Conservation (phyloP, 2,329 filamentous ascomycete genomes). For the Fusarium pseudoanthophilum region DNA sequence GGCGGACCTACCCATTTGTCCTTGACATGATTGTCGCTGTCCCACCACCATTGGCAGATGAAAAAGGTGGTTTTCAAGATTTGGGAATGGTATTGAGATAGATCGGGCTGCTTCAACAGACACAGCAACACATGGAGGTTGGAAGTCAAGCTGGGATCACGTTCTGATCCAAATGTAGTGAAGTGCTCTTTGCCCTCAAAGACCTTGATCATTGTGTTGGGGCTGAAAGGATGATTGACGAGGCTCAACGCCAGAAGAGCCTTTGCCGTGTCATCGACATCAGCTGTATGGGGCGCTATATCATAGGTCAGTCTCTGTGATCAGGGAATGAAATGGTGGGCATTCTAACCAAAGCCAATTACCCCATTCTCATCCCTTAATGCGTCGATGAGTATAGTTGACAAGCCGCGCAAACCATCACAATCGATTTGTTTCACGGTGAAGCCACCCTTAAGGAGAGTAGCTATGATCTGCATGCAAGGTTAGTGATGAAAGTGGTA, state of each 20-base stretch:
- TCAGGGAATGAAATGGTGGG: rapidly evolving
- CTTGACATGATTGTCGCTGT: background rate
- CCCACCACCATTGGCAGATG: background rate
- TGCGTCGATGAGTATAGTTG: rapidly evolving
- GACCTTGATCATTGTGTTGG: background rate
- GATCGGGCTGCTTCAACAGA: background rate
- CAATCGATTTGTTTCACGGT: background rate
- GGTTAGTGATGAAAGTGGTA: too few relatives aligned
- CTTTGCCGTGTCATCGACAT: slow-evolving; percentile 1
- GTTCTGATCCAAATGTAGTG: background rate
- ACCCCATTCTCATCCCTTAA: background rate
- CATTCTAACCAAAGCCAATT: background rate
- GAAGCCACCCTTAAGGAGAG: background rate
- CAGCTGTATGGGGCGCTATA: background rate
- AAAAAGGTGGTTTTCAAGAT: background rate
- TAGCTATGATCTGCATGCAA: background rate
- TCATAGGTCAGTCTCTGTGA: rapidly evolving
- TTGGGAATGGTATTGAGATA: background rate
- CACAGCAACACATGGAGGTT: background rate
- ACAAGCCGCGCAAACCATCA: background rate
- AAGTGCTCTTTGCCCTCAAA: background rate
- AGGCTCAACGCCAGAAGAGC: background rate
- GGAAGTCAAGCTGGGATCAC: slow-evolving; percentile 1
- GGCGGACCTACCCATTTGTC: background rate
- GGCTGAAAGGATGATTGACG: rapidly evolving